Percentiles rank a stretch among this genome's conserved stretches.
Evolutionary conservation across 1,284 basidiomycete genomes (phyloP).

Genomic region (Cutaneotrichosporon cavernicola): DNA sequence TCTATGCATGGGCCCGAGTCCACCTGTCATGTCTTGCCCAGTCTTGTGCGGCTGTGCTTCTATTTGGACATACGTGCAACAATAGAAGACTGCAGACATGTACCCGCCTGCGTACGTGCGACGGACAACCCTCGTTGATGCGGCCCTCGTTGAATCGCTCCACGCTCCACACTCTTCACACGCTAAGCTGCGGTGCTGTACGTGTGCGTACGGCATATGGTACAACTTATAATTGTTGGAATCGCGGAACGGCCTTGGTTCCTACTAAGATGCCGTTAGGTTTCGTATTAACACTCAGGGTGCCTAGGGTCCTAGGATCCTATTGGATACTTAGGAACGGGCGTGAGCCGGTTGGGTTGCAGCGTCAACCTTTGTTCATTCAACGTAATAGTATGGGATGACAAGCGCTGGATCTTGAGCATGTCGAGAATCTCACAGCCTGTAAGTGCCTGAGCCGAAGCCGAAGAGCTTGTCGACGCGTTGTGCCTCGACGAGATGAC

Average conservation of each 20-base stretch:
- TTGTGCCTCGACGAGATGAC: not conserved
- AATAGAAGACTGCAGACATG: no score
- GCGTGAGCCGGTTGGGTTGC: not conserved
- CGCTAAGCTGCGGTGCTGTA: not conserved
- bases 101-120: no score
- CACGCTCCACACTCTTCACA: not conserved
- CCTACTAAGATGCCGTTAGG: not conserved
- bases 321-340: no score
- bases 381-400: no score
- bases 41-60: not conserved
- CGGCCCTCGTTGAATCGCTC: not conserved
- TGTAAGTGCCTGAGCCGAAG: not conserved
- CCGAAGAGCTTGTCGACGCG: not conserved
- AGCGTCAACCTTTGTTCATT: no score
- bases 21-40: not conserved
- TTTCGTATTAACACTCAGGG: not conserved
- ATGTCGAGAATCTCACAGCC: no score
- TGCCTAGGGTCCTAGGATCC: not conserved
- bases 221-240: not conserved
- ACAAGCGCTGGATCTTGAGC: no score
- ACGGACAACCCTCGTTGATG: not conserved
- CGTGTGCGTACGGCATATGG: not conserved
- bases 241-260: conserved; percentile 1
- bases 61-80: no score
- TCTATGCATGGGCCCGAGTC: not conserved